These are phyloP conservation scores for Clonostachys byssicola DNA, from an alignment of 2,329 filamentous ascomycete species.

Conservation along the genomic window DNA sequence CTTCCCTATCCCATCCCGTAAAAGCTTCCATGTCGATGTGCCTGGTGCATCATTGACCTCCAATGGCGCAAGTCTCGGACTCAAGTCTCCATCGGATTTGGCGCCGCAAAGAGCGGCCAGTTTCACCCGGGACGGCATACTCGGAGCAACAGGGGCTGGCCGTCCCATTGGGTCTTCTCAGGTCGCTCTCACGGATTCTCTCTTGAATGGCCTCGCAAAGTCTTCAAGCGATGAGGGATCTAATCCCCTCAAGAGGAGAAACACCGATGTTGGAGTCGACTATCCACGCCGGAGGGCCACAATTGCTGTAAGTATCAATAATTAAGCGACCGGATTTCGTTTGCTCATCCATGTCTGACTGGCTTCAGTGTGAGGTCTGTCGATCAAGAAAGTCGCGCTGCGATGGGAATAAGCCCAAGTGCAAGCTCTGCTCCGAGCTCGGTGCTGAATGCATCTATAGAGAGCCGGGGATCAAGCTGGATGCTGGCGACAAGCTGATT, in stretches of 20 bases:
- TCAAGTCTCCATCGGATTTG: constrained; percentile 48
- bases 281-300: constrained; percentile 62
- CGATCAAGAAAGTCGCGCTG: constrained; percentile 76
- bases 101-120: constrained; percentile 39
- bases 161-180: constrained; percentile 25
- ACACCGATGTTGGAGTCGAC: constrained; percentile 56
- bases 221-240: constrained; percentile 44
- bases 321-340: background rate
- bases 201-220: constrained; percentile 15
- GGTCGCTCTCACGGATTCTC: too few species aligned
- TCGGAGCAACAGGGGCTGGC: constrained; percentile 26
- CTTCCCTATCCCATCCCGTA: constrained; percentile 40
- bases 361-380: constrained; percentile 69
- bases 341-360: background rate
- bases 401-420: constrained; percentile 77
- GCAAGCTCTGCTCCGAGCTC: constrained; percentile 77
- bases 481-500: constrained; percentile 83
- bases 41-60: constrained; percentile 37
- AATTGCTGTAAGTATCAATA: constrained; percentile 52
- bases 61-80: constrained; percentile 29
- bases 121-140: constrained; percentile 43
- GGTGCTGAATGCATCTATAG: constrained; percentile 81
- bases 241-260: constrained; percentile 57
- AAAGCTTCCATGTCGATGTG: constrained; percentile 44
- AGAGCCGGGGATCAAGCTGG: constrained; percentile 82